A percentile compares a stretch with the other conserved stretches of the same genome.
Conservation (phyloP, 2,329 filamentous ascomycete genomes). For the Trichoderma hamatum region DNA sequence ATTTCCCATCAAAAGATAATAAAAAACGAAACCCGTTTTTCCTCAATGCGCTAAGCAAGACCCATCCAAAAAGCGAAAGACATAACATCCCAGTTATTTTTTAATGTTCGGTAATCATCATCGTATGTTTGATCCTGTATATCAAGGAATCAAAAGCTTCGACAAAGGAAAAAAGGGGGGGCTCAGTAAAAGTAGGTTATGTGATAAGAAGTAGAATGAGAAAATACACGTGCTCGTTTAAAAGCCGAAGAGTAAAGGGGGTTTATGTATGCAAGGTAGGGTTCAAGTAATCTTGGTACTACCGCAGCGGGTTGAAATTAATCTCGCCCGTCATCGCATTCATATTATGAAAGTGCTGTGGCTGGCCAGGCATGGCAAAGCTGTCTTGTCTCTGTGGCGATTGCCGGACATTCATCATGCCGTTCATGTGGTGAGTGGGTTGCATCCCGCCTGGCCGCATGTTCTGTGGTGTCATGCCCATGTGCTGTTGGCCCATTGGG, state of each 20-base stretch:
- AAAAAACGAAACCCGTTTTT: not conserved
- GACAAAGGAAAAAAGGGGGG: constrained; percentile 15
- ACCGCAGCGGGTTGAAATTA: constrained; percentile 34
- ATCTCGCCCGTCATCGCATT: constrained; percentile 37
- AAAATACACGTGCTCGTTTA: constrained; percentile 17
- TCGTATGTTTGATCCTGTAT: constrained; percentile 8
- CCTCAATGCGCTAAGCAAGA: not conserved
- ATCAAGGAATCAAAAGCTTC: not conserved
- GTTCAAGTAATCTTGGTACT: not conserved
- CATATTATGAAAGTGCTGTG: constrained; percentile 50
- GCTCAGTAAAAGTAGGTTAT: not conserved
- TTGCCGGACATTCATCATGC: constrained; percentile 36
- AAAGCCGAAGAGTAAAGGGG: constrained; percentile 2
- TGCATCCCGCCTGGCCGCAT: constrained; percentile 34
- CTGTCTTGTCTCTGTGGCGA: constrained; percentile 38
- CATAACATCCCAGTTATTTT: not conserved
- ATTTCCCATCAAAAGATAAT: not conserved
- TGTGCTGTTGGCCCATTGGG: constrained; percentile 37
- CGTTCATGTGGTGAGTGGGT: constrained; percentile 37
- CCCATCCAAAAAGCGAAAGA: not conserved
- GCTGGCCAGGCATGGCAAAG: constrained; percentile 39
- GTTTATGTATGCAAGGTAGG: too few species aligned
- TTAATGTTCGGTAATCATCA: constrained; percentile 22
- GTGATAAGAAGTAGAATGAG: not conserved
- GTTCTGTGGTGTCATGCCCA: constrained; percentile 32